A percentile compares a stretch with the other conserved stretches of the same genome.
Conservation (phyloP, 805 yeast genomes). For the Candida sithepensis region DNA sequence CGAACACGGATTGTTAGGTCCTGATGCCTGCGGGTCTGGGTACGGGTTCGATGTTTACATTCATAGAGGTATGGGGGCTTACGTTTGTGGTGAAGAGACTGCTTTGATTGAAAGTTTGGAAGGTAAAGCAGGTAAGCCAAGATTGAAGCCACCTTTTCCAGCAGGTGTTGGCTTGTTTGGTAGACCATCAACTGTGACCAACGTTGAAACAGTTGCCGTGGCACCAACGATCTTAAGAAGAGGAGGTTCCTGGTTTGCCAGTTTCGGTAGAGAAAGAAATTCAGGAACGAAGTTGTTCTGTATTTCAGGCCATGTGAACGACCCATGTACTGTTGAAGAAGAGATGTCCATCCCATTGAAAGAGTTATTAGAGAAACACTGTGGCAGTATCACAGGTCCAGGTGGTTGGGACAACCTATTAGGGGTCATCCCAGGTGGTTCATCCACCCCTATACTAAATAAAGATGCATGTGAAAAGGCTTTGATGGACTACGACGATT, state of each 20-base stretch:
- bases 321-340: conserved; percentile 91
- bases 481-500: conserved; percentile 84
- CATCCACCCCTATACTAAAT: conserved; percentile 80
- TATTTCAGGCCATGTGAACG: conserved; percentile 87
- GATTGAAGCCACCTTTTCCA: conserved; percentile 93
- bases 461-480: conserved; percentile 62
- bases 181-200: conserved; percentile 87
- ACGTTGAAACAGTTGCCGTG: conserved; percentile 88
- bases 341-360: conserved; percentile 87
- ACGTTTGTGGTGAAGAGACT: conserved; percentile 90
- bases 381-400: conserved; percentile 80
- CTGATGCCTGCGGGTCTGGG: conserved; percentile 84
- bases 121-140: conserved; percentile 92
- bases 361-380: conserved; percentile 80
- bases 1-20: conserved; percentile 74
- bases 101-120: conserved; percentile 84
- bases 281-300: conserved; percentile 80
- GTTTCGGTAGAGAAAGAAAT: conserved; percentile 83
- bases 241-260: conserved; percentile 84
- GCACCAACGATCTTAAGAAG: conserved; percentile 87
- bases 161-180: conserved; percentile 92
- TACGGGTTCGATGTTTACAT: conserved; percentile 78
- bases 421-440: conserved; percentile 89
- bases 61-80: conserved; percentile 93
- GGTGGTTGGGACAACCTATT: conserved; percentile 93